Conservation (phyloP, 768 basidiomycete species). For the Rhodotorula toruloides region DNA sequence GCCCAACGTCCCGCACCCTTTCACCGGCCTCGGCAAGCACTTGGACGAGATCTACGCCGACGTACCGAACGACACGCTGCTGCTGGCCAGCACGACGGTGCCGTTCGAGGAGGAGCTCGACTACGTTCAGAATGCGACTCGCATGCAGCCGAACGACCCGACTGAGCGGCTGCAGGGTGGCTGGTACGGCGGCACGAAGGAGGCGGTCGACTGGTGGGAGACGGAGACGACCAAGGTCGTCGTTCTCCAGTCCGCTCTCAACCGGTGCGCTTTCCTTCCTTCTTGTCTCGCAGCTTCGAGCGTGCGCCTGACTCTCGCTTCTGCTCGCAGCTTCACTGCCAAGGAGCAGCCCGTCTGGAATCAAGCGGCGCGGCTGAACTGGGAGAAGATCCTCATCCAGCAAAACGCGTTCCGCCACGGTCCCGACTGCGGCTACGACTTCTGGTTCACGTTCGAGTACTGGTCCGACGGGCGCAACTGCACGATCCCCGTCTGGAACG, state of each 20-base stretch:
- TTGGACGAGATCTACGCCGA: conserved; percentile 27
- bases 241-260: conserved; percentile 31
- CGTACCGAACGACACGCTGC: conserved; percentile 35
- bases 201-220: conserved; percentile 38
- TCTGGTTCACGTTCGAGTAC: conserved; percentile 39
- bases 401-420: conserved; percentile 29
- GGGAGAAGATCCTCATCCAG: conserved; percentile 37
- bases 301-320: neutral
- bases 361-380: conserved; percentile 36
- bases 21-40: conserved; percentile 19
- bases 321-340: conserved; percentile 26
- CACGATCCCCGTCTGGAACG: conserved; percentile 36
- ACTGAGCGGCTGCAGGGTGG: conserved; percentile 40
- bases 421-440: conserved; percentile 28
- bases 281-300: too few species aligned
- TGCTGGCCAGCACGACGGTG: conserved; percentile 30
- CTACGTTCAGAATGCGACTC: conserved; percentile 19
- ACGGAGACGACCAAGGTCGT: conserved; percentile 33
- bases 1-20: conserved; percentile 21
- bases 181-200: conserved; percentile 38
- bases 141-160: conserved; percentile 22
- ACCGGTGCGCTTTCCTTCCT: neutral
- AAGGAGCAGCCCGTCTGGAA: conserved; percentile 42
- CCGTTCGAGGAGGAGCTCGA: conserved; percentile 25
- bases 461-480: conserved; percentile 37